These are phyloP conservation scores for Dacryopinax spathularia DNA, from an alignment of 768 basidiomycete species.

Conservation along the genomic window DNA sequence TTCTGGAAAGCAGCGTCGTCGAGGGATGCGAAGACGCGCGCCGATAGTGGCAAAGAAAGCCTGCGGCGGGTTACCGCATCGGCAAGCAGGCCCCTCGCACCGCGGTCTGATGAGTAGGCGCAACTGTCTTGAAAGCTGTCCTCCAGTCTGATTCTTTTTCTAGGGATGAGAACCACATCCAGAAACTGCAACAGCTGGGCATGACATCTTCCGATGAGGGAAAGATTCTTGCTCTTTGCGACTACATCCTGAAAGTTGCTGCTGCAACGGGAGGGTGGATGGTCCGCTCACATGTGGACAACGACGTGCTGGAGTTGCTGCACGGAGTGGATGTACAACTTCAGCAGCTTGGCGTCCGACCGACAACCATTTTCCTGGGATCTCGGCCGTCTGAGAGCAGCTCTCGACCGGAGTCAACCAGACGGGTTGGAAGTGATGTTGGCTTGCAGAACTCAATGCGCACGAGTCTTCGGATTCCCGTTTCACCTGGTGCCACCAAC, in stretches of 20 bases:
- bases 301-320: conserved; percentile 37
- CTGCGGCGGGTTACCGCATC: conserved; percentile 46
- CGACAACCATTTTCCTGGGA: conserved; percentile 78
- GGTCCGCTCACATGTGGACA: conserved; percentile 47
- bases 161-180: conserved; percentile 65
- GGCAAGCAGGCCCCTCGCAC: conserved; percentile 31
- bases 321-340: conserved; percentile 58
- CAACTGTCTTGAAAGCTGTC: neutral
- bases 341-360: conserved; percentile 75
- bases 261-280: conserved; percentile 60
- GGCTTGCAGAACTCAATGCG: neutral
- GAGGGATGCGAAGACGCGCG: conserved; percentile 32
- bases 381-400: conserved; percentile 16
- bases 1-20: conserved; percentile 54
- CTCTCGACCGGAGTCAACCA: conserved; percentile 18
- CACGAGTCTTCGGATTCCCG: neutral
- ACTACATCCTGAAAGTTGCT: conserved; percentile 75
- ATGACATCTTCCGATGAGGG: conserved; percentile 69
- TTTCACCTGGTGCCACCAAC: neutral
- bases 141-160: neutral
- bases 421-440: neutral
- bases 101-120: conserved; percentile 59
- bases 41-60: conserved; percentile 59
- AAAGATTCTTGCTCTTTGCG: conserved; percentile 77
- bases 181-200: conserved; percentile 72